A percentile compares a stretch with the other conserved stretches of the same genome.
Evolutionary conservation across 2,329 filamentous ascomycete species (phyloP).

Genomic region (Sarocladiaceae sp.): DNA sequence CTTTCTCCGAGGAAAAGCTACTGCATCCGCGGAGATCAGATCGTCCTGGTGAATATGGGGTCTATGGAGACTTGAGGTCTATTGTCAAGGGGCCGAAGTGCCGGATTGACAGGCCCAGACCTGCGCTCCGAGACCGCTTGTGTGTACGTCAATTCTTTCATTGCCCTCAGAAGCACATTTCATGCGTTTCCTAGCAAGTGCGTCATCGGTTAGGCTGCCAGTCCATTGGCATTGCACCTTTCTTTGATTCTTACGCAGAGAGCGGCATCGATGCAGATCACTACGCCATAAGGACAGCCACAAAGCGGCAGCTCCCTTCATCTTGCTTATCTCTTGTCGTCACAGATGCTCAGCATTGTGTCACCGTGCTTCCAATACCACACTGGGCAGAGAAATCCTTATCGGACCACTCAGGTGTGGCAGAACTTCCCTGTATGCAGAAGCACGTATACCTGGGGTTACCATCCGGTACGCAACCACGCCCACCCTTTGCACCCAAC

Average conservation of each 20-base stretch:
- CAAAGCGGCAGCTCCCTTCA: neutral
- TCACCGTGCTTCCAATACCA: slow-evolving; percentile 2
- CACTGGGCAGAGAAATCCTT: neutral
- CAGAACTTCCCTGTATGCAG: neutral
- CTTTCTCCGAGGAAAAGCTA: slow-evolving; percentile 5
- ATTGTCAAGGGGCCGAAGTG: neutral
- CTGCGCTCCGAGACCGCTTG: neutral
- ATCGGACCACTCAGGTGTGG: neutral
- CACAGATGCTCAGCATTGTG: neutral
- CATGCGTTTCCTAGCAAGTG: neutral
- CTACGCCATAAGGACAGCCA: slow-evolving; percentile 1
- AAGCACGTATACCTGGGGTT: neutral
- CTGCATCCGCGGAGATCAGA: slow-evolving; percentile 4
- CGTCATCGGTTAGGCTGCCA: neutral
- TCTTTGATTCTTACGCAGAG: neutral
- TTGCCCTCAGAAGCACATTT: neutral
- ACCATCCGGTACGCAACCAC: neutral
- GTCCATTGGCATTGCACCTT: neutral
- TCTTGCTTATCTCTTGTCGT: neutral
- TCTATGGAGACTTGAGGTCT: neutral
- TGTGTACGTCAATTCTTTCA: neutral
- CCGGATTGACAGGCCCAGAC: slow-evolving; percentile 3
- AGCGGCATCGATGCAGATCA: neutral
- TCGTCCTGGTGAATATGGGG: neutral
- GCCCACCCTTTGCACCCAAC: neutral